Evolutionary conservation across 192 early-diverging fungal genomes (phyloP).

Genomic region (Backusella tuberculispora): DNA sequence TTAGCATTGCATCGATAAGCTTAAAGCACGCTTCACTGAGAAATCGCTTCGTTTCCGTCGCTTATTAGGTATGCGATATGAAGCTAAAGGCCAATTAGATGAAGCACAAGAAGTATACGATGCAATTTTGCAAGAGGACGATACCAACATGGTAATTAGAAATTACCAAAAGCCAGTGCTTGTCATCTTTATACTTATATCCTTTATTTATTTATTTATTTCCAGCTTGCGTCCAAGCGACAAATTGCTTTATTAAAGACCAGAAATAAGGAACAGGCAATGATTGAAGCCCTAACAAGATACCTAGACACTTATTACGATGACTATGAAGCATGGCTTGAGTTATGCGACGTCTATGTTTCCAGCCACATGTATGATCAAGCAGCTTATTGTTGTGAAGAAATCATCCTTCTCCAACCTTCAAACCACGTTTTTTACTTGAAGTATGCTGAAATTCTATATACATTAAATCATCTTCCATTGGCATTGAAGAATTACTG

Average conservation of each 20-base stretch:
- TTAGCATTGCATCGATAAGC: constrained; percentile 59
- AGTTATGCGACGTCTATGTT: constrained; percentile 79
- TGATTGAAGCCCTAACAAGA: constrained; percentile 69
- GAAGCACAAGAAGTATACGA: constrained; percentile 75
- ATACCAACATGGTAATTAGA: constrained; percentile 68
- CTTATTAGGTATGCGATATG: constrained; percentile 78
- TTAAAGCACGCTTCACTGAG: constrained; percentile 66
- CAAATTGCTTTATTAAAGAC: constrained; percentile 74
- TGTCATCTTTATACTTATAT: background rate
- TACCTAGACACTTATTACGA: constrained; percentile 86
- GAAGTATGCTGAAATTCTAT: constrained; percentile 89
- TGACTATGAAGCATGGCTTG: constrained; percentile 91
- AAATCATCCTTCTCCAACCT: constrained; percentile 88
- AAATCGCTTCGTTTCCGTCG: constrained; percentile 71
- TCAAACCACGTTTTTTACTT: constrained; percentile 84
- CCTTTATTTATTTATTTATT: background rate
- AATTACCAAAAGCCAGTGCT: background rate
- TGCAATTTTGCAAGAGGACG: constrained; percentile 74
- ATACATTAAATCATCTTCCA: constrained; percentile 66
- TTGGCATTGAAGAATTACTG: constrained; percentile 89
- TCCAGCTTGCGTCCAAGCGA: constrained; percentile 70
- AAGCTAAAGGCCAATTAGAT: constrained; percentile 72
- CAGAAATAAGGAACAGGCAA: constrained; percentile 66
- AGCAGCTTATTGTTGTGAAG: constrained; percentile 91
- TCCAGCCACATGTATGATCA: constrained; percentile 71